Evolutionary conservation across 2,329 filamentous ascomycete species (phyloP).

Genomic region (Parascedosporium putredinis): DNA sequence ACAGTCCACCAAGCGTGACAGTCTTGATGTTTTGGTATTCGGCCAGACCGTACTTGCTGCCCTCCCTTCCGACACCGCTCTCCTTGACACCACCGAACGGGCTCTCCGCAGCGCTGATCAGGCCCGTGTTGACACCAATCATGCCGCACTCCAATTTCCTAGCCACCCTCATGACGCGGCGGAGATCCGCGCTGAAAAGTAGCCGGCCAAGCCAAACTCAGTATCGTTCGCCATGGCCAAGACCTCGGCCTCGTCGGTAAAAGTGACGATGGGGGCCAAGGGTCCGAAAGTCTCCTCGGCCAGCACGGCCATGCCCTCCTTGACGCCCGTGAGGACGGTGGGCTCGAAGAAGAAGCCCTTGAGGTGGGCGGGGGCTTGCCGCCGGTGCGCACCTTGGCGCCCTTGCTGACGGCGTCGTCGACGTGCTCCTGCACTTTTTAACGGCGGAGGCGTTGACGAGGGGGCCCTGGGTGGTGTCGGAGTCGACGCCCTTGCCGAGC

Average conservation of each 20-base stretch:
- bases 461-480: conserved; percentile 66
- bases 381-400: conserved; percentile 63
- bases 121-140: conserved; percentile 76
- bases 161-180: conserved; percentile 50
- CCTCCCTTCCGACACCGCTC: conserved; percentile 35
- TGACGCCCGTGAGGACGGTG: conserved; percentile 84
- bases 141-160: conserved; percentile 74
- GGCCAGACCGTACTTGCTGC: conserved; percentile 35
- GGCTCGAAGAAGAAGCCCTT: conserved; percentile 83
- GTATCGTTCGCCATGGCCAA: conserved; percentile 70
- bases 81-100: conserved; percentile 40
- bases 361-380: conserved; percentile 67
- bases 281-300: conserved; percentile 93
- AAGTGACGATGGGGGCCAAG: conserved; percentile 80
- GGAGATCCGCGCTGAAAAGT: conserved; percentile 71
- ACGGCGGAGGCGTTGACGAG: conserved; percentile 78
- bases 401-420: conserved; percentile 66
- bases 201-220: conserved; percentile 83
- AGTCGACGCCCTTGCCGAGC: conserved; percentile 63
- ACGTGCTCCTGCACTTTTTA: conserved; percentile 72
- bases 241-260: conserved; percentile 81
- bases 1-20: conserved; percentile 33
- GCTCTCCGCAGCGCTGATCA: conserved; percentile 28
- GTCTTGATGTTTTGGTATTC: conserved; percentile 36
- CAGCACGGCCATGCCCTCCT: conserved; percentile 70